Percentiles rank a stretch among this genome's conserved stretches.
Evolutionary conservation across 305 asterid species (phyloP).

Genomic region (Plantago coronopus): DNA sequence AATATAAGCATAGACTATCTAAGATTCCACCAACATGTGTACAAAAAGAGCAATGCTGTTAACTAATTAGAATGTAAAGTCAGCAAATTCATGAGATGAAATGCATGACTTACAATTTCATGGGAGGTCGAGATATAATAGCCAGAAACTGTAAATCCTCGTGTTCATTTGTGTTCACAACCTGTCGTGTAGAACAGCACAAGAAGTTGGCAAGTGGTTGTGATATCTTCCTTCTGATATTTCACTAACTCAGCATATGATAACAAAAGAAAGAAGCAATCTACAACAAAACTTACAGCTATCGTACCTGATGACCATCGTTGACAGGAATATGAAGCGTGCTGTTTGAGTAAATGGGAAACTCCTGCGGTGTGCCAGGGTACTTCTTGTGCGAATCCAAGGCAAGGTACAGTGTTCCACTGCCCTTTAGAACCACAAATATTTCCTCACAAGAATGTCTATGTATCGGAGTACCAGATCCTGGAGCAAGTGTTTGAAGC

Average conservation of each 20-base stretch:
- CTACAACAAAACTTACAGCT: background rate
- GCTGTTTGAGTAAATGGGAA: constrained; percentile 56
- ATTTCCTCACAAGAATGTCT: constrained; percentile 94
- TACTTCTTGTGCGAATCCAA: constrained; percentile 50
- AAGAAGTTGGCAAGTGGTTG: background rate
- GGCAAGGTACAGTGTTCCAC: constrained; percentile 76
- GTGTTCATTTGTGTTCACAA: constrained; percentile 60
- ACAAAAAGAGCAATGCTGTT: too few species aligned
- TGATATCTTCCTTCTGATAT: background rate
- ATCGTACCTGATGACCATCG: constrained; percentile 80
- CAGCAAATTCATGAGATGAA: background rate
- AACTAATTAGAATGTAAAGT: background rate
- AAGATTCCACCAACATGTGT: too few species aligned
- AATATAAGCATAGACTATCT: too few species aligned
- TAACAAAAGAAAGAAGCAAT: background rate
- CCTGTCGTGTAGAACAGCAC: constrained; percentile 30
- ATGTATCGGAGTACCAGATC: constrained; percentile 73
- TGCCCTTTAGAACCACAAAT: constrained; percentile 76
- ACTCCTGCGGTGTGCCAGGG: constrained; percentile 72
- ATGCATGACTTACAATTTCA: constrained; percentile 61
- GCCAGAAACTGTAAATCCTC: constrained; percentile 79
- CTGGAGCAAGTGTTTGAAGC: constrained; percentile 91
- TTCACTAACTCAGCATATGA: background rate
- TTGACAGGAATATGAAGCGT: constrained; percentile 77
- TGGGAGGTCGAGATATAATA: constrained; percentile 80